Evolutionary conservation across 495 filamentous ascomycete species (phyloP).

Genomic region (Staphylotrichum tortipilum): DNA sequence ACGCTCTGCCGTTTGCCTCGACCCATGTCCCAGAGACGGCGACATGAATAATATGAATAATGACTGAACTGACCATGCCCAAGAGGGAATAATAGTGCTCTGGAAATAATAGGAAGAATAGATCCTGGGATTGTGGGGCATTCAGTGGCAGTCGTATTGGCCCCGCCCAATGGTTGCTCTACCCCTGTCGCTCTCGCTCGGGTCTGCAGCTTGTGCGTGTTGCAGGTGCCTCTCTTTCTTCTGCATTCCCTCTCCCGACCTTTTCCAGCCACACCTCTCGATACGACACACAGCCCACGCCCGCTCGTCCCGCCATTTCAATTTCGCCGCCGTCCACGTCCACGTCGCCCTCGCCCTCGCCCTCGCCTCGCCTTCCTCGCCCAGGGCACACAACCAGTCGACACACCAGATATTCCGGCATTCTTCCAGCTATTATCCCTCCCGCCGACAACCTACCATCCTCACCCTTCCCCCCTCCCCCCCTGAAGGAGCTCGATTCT

Average conservation of each 20-base stretch:
- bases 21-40: too few species aligned
- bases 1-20: too few species aligned
- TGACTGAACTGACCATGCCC: too few species aligned
- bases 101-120: too few species aligned
- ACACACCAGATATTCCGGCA: slow-evolving; percentile 19
- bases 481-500: not conserved
- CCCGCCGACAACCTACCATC: not conserved
- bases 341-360: too few species aligned
- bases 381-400: slow-evolving; percentile 12
- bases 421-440: slow-evolving; percentile 23
- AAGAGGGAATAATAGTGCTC: too few species aligned
- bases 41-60: too few species aligned
- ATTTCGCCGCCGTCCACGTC: slow-evolving; percentile 12
- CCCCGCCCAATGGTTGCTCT: not conserved
- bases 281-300: too few species aligned
- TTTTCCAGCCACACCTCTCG: slow-evolving; percentile 26
- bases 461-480: too few species aligned
- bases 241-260: slow-evolving; percentile 7
- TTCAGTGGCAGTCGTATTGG: not conserved
- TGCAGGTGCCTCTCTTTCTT: not conserved
- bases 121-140: not conserved
- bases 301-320: slow-evolving; percentile 22
- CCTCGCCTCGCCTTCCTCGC: too few species aligned
- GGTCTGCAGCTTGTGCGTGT: not conserved
- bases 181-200: not conserved